A percentile compares a stretch with the other conserved stretches of the same genome.
phyloP scores from a whole-genome alignment of 83 land plant species.

The Picea mariana region DNA sequence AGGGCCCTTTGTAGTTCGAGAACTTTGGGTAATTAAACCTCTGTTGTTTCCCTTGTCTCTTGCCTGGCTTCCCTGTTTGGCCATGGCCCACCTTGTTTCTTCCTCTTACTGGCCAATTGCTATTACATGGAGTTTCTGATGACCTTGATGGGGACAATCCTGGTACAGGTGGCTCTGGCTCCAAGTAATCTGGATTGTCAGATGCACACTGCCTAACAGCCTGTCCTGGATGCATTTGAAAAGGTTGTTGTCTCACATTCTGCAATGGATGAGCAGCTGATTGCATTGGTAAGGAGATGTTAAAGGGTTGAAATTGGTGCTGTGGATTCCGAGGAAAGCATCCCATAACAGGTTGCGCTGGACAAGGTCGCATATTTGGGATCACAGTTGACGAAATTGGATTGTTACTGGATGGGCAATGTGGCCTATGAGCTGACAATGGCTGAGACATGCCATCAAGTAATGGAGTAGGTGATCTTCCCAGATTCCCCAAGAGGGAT shows the following conservation, averaged over 20 bases:
- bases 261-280: background rate
- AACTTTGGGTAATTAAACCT: constrained; percentile 1
- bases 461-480: background rate
- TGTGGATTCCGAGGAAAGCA: constrained; percentile 2
- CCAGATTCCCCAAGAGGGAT: background rate
- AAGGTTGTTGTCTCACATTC: background rate
- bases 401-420: background rate
- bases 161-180: constrained; percentile 15
- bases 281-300: background rate
- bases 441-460: background rate
- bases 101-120: background rate
- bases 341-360: background rate
- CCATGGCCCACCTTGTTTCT: background rate
- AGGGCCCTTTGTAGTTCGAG: constrained; percentile 10
- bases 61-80: background rate
- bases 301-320: background rate
- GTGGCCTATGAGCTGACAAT: constrained; percentile 1
- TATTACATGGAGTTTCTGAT: background rate
- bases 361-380: constrained; percentile 7
- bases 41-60: constrained; percentile 4
- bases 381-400: background rate
- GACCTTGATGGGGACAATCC: constrained; percentile 10
- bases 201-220: background rate
- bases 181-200: background rate
- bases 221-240: constrained; percentile 1